These are phyloP conservation scores for Berkeleyomyces basicola DNA, from an alignment of 2,329 filamentous ascomycete species.

Conservation along the genomic window DNA sequence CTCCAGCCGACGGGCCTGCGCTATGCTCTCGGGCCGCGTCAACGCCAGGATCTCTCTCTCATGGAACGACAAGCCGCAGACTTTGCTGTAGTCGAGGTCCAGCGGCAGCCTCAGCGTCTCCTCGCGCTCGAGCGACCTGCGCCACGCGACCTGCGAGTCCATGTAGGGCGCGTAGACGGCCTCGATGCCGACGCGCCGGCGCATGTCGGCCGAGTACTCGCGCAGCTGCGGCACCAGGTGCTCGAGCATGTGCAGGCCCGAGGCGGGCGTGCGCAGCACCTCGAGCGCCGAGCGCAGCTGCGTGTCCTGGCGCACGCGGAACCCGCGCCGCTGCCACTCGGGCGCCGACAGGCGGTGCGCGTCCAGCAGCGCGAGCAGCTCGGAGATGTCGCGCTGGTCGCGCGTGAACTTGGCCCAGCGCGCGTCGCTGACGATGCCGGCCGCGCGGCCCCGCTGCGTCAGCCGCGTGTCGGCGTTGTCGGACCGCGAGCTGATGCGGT, in stretches of 20 bases:
- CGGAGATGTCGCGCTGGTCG: constrained; percentile 48
- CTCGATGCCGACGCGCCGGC: constrained; percentile 60
- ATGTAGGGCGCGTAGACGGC: constrained; percentile 79
- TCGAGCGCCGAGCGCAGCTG: constrained; percentile 59
- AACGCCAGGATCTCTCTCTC: constrained; percentile 56
- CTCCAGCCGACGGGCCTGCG: constrained; percentile 76
- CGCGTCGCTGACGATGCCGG: constrained; percentile 60
- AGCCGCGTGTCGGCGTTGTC: constrained; percentile 88
- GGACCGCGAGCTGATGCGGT: constrained; percentile 76
- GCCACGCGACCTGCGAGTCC: constrained; percentile 49
- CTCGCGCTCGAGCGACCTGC: constrained; percentile 54
- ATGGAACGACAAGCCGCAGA: constrained; percentile 62
- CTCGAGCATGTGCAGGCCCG: constrained; percentile 40
- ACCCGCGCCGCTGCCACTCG: constrained; percentile 54
- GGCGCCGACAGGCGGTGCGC: constrained; percentile 39
- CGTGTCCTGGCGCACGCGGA: constrained; percentile 50
- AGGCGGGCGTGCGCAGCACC: constrained; percentile 51
- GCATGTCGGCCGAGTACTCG: constrained; percentile 40
- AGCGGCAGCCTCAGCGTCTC: constrained; percentile 56
- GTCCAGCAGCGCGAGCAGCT: constrained; percentile 45
- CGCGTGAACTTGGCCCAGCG: constrained; percentile 59
- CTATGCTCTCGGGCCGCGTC: constrained; percentile 67
- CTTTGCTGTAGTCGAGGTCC: constrained; percentile 57
- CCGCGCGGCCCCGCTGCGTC: constrained; percentile 57
- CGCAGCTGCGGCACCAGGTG: constrained; percentile 38